These are phyloP conservation scores for Paramyrothecium roridum DNA, from an alignment of 2,329 filamentous ascomycete genomes.

Conservation along the genomic window DNA sequence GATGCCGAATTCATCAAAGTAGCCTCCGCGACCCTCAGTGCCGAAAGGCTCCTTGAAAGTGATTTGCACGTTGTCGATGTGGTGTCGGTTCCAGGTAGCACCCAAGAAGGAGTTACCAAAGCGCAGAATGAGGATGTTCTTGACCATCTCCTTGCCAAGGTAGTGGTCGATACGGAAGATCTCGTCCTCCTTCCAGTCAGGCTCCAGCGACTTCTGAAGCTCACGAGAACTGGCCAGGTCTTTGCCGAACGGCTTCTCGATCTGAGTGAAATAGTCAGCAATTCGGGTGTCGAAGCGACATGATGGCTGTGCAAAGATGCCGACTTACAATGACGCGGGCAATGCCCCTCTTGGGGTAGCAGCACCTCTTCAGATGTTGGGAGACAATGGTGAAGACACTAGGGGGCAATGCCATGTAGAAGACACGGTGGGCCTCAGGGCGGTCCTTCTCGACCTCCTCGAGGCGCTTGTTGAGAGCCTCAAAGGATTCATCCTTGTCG, in stretches of 20 bases:
- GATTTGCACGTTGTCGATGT: slow-evolving; percentile 99
- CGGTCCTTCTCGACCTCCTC: slow-evolving; percentile 79
- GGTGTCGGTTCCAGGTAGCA: slow-evolving; percentile 97
- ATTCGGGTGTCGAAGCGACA: background rate
- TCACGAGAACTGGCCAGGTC: slow-evolving; percentile 92
- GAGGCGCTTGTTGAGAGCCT: slow-evolving; percentile 79
- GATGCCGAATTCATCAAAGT: slow-evolving; percentile 99
- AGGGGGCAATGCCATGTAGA: slow-evolving; percentile 98
- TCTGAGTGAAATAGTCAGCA: slow-evolving; percentile 44
- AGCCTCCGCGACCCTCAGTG: slow-evolving; percentile 94
- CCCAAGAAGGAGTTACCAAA: slow-evolving; percentile 99
- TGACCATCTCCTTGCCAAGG: slow-evolving; percentile 99
- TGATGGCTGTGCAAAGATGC: background rate
- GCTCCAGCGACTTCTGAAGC: slow-evolving; percentile 89
- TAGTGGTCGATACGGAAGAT: slow-evolving; percentile 99
- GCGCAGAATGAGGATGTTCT: slow-evolving; percentile 96
- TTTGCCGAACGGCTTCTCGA: slow-evolving; percentile 99
- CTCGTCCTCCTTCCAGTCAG: slow-evolving; percentile 98
- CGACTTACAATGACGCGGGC: slow-evolving; percentile 83
- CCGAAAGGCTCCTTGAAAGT: slow-evolving; percentile 99
- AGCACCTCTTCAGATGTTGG: slow-evolving; percentile 94
- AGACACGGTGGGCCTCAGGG: slow-evolving; percentile 84
- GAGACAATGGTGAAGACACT: slow-evolving; percentile 98
- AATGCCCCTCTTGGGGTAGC: slow-evolving; percentile 88
- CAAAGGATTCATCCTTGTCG: slow-evolving; percentile 93